phyloP scores from a whole-genome alignment of 805 yeast genomes.

The Lachancea fermentati region DNA sequence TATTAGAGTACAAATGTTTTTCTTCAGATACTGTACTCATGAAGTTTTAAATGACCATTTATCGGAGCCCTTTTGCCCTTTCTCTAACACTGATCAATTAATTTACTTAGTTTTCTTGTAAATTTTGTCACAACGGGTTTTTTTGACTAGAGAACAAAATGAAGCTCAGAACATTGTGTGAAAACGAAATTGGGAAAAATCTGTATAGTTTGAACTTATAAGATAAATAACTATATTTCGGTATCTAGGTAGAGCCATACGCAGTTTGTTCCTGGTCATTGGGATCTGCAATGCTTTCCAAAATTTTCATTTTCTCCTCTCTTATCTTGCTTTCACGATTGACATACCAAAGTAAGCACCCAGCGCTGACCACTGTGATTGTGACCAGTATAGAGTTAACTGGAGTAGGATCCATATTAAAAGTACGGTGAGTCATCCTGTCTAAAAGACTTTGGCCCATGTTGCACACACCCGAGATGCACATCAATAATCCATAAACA shows the following conservation, averaged over 20 bases:
- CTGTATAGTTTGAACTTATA: no score
- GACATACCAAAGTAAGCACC: slow-evolving; percentile 3
- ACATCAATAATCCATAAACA: slow-evolving; percentile 80
- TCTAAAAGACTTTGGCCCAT: slow-evolving; percentile 68
- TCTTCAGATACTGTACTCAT: no score
- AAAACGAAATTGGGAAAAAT: no score
- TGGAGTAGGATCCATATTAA: slow-evolving; percentile 75
- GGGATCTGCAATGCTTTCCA: background rate
- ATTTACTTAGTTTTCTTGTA: no score
- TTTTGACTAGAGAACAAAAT: background rate
- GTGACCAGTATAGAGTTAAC: slow-evolving; percentile 53
- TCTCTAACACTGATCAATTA: no score
- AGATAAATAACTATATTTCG: no score
- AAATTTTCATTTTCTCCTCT: slow-evolving; percentile 4
- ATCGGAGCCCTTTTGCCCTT: no score
- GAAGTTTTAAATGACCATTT: no score
- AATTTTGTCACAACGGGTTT: no score
- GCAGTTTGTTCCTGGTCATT: background rate
- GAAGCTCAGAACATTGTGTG: background rate
- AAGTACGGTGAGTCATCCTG: slow-evolving; percentile 57
- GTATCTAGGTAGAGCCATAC: no score
- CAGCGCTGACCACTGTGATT: slow-evolving; percentile 37
- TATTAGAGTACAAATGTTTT: no score
- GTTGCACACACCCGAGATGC: slow-evolving; percentile 77
- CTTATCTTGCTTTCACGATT: slow-evolving; percentile 6